A percentile compares a stretch with the other conserved stretches of the same genome.
phyloP scores from a whole-genome alignment of 2,329 filamentous ascomycete genomes.

The Ascocoryne sarcoides region DNA sequence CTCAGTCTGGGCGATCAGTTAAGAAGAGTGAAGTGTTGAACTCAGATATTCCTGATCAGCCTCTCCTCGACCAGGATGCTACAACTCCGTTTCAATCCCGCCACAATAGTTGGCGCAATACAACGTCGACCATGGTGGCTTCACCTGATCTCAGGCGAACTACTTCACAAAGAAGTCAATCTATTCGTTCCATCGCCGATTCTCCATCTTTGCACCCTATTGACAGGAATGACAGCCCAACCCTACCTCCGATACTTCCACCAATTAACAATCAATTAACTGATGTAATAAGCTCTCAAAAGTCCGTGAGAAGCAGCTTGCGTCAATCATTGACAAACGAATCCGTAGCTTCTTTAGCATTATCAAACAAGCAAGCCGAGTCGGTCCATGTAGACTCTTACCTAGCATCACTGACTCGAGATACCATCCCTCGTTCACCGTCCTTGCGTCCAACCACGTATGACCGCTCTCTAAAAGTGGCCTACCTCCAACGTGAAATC shows the following conservation, averaged over 20 bases:
- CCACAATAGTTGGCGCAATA: constrained; percentile 44
- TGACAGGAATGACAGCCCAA: constrained; percentile 48
- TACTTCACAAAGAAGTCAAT: constrained; percentile 42
- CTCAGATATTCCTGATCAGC: constrained; percentile 23
- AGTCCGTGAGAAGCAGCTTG: constrained; percentile 45
- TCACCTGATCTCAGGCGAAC: constrained; percentile 34
- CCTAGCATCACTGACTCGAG: constrained; percentile 20
- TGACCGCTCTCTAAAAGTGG: constrained; percentile 26
- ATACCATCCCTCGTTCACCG: constrained; percentile 21
- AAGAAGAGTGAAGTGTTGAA: constrained; percentile 17
- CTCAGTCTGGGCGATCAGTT: constrained; percentile 10
- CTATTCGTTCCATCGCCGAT: constrained; percentile 37
- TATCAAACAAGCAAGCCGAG: constrained; percentile 22
- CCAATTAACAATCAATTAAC: constrained; percentile 48
- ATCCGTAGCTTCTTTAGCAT: constrained; percentile 37
- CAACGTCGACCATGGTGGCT: constrained; percentile 36
- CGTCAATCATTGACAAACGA: constrained; percentile 49
- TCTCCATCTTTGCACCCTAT: constrained; percentile 26
- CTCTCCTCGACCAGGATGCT: constrained; percentile 17
- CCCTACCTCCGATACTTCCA: constrained; percentile 45
- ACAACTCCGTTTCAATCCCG: constrained; percentile 20
- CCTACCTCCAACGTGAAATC: constrained; percentile 63
- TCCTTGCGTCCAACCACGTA: constrained; percentile 25
- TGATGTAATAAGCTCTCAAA: constrained; percentile 53
- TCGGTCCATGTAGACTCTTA: constrained; percentile 23